Evolutionary conservation across 306 rosid genomes (phyloP), one percentile per base, ranked within the genome.

Genomic region (Quercus suber): DNA sequence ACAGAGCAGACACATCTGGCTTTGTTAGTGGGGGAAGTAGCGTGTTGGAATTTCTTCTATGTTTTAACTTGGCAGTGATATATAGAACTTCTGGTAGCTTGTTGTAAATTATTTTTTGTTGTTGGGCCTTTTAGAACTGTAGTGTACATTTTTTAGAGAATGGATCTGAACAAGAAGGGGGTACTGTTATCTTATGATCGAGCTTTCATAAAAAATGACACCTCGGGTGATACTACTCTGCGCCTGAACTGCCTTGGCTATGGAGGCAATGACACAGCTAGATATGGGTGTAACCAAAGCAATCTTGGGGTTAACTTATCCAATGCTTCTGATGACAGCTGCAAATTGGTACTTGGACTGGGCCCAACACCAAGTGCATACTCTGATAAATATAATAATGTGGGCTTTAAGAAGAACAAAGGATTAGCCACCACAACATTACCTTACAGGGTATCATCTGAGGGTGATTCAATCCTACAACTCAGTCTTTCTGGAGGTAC

Each of bases 321-420:
- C 78, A 82, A 59, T 72, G 82, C 90, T 73, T 78, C 86, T 65
- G 98, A 93, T 82, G 99, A 95, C 74, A 83, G 97, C 79, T 93
- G 98, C 84, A 86, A 88, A 74, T 90, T 95, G 87, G 99, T 93
- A 60, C 92, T 95, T 76, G 99, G 99, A 45, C 82, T 95, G 84
- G 98, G 99, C 71, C 99, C 99, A 45, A 92, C 97, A 77, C 96
- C 97, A 0, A 91, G 87, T 83, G 84, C 93, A 20, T 87, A 83
- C 88, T 87, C 83, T 2, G 85, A 91, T 84, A 93, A 84, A 78
- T 90, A 75, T 79, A 71, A 73, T 82, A 78, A 60, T 81, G 78
- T 84, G 73, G 84, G 81, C 49, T 76, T 84, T 25, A 83, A 83
- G 74, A 89, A 81, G 85, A 86, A 83, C 83, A 90, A 90, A 81